Percentiles rank a stretch among this genome's conserved stretches.
Conservation (phyloP, 2,329 filamentous ascomycete species). For the Fusarium piperis region DNA sequence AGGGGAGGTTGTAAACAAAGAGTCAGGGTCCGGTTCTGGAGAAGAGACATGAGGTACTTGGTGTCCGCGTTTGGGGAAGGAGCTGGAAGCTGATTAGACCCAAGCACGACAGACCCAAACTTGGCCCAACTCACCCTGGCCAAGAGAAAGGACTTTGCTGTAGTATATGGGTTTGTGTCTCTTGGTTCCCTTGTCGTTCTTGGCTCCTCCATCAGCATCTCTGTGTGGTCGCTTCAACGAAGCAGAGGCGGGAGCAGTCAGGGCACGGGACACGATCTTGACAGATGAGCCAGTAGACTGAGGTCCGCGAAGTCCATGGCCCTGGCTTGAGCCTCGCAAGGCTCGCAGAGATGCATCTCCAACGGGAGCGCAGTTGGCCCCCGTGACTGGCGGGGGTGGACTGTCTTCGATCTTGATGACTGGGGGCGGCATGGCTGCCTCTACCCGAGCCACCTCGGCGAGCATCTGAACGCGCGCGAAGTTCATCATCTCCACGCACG, state of each 20-base stretch:
- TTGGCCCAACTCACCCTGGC: slow-evolving; percentile 20
- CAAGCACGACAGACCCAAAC: background rate
- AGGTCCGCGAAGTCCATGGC: background rate
- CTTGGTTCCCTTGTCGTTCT: slow-evolving; percentile 1
- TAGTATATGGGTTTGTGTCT: slow-evolving; percentile 1
- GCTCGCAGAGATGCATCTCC: slow-evolving; percentile 27
- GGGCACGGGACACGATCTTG: background rate
- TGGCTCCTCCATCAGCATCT: background rate
- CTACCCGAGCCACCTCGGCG: slow-evolving; percentile 19
- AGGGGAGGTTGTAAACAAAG: slow-evolving; percentile 12
- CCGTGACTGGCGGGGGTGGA: slow-evolving; percentile 10
- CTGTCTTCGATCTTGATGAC: slow-evolving; percentile 15
- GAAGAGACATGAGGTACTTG: slow-evolving; percentile 28
- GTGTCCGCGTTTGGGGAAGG: slow-evolving; percentile 23
- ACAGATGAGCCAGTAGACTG: background rate
- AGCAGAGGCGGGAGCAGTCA: background rate
- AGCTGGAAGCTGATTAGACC: slow-evolving; percentile 13
- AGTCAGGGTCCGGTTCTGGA: slow-evolving; percentile 22
- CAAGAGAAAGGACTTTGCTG: slow-evolving; percentile 23
- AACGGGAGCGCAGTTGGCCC: slow-evolving; percentile 28
- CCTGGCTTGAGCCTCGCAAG: background rate
- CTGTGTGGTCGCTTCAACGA: slow-evolving; percentile 16
- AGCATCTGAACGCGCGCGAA: slow-evolving; percentile 43
- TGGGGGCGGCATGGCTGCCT: background rate
- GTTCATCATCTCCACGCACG: slow-evolving; percentile 36